Conservation (phyloP, 371 early-diverging fungal genomes). For the Mucor mucedo region DNA sequence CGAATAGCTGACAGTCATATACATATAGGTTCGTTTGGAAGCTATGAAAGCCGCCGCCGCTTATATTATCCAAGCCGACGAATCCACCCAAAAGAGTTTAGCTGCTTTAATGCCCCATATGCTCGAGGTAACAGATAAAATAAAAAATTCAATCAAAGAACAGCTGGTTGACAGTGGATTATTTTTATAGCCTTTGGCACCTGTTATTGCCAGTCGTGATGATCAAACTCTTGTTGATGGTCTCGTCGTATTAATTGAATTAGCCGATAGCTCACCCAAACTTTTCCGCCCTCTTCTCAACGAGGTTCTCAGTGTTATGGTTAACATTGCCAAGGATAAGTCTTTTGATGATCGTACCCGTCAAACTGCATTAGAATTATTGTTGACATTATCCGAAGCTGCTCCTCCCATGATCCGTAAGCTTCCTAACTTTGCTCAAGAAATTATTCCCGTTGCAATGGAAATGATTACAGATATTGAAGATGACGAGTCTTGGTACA, state of each 20-base stretch:
- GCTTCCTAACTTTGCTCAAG: conserved; percentile 72
- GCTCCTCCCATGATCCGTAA: conserved; percentile 88
- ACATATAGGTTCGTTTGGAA: conserved; percentile 76
- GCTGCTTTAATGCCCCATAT: conserved; percentile 80
- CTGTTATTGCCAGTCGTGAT: conserved; percentile 65
- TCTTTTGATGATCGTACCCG: conserved; percentile 77
- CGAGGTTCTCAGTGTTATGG: conserved; percentile 75
- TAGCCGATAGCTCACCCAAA: conserved; percentile 84
- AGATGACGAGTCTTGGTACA: conserved; percentile 91
- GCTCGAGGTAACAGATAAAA: conserved; percentile 62
- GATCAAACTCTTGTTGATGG: conserved; percentile 78
- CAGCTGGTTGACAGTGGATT: too few species aligned
- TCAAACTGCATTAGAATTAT: conserved; percentile 87
- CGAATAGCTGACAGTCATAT: neutral
- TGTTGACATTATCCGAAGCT: conserved; percentile 88
- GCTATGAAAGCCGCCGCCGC: conserved; percentile 87
- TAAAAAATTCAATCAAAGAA: too few species aligned
- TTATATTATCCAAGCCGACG: conserved; percentile 76
- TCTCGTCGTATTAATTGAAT: conserved; percentile 82
- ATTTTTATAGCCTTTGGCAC: conserved; percentile 57
- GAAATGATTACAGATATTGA: conserved; percentile 93
- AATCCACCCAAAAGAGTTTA: conserved; percentile 59
- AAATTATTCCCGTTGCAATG: conserved; percentile 83
- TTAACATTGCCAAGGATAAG: conserved; percentile 77
- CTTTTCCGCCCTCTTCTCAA: conserved; percentile 79